phyloP scores from a whole-genome alignment of 2,329 filamentous ascomycete genomes.

The Rachicladosporium sp. region DNA sequence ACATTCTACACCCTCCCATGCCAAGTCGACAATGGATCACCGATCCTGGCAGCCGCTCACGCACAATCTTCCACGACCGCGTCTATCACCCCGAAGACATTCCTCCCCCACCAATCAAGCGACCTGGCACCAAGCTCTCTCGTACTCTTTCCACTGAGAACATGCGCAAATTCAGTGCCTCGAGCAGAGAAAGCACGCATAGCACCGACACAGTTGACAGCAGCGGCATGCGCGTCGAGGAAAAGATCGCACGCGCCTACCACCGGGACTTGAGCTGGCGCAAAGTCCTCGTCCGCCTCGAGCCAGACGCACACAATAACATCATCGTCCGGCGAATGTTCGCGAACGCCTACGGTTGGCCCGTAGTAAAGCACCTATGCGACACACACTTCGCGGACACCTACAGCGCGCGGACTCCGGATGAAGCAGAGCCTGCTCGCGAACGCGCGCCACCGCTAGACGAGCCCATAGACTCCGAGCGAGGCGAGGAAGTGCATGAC shows the following conservation, averaged over 20 bases:
- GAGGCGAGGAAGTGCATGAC: conserved; percentile 23
- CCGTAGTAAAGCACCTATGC: conserved; percentile 85
- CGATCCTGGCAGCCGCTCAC: conserved; percentile 66
- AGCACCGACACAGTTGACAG: conserved; percentile 44
- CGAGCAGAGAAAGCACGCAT: conserved; percentile 29
- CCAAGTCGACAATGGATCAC: conserved; percentile 71
- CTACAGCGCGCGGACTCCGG: conserved; percentile 49
- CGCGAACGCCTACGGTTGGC: conserved; percentile 94
- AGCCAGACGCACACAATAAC: conserved; percentile 97
- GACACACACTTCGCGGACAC: conserved; percentile 87
- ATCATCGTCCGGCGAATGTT: conserved; percentile 95
- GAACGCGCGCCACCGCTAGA: conserved; percentile 54
- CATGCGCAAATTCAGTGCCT: conserved; percentile 26
- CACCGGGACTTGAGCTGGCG: conserved; percentile 87
- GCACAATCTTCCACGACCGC: conserved; percentile 93
- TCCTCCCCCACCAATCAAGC: conserved; percentile 56
- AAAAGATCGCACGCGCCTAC: conserved; percentile 94
- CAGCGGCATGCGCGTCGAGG: conserved; percentile 77
- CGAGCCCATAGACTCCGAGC: conserved; percentile 41
- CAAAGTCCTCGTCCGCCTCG: conserved; percentile 87
- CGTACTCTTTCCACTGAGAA: conserved; percentile 24
- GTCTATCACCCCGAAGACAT: conserved; percentile 92
- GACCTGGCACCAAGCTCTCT: conserved; percentile 13
- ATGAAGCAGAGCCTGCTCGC: conserved; percentile 51
- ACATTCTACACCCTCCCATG: conserved; percentile 80